Percentiles rank a stretch among this genome's conserved stretches.
Evolutionary conservation across 2,329 filamentous ascomycete genomes (phyloP).

Genomic region (Monosporascus sp.): DNA sequence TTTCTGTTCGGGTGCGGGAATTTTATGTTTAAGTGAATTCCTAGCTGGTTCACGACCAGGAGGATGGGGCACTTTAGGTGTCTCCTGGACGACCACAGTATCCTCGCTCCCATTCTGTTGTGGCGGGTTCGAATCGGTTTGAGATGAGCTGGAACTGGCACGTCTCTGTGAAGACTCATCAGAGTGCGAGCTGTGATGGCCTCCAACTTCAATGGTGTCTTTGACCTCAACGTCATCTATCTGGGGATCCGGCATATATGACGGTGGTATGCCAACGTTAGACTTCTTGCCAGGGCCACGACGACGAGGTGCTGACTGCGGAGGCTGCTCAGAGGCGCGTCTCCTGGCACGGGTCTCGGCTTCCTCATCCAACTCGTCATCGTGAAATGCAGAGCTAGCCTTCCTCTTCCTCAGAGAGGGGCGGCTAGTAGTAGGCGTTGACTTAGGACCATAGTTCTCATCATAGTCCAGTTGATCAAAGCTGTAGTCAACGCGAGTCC

Average conservation of each 20-base stretch:
- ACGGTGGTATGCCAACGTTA: conserved; percentile 23
- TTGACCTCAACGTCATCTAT: conserved; percentile 45
- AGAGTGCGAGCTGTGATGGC: conserved; percentile 30
- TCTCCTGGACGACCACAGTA: background rate
- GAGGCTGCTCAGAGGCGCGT: conserved; percentile 26
- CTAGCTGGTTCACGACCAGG: background rate
- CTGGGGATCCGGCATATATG: conserved; percentile 18
- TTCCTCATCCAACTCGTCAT: conserved; percentile 21
- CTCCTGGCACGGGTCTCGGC: conserved; percentile 19
- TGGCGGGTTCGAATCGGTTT: conserved; percentile 14
- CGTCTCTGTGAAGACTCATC: conserved; percentile 28
- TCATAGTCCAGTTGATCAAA: conserved; percentile 48
- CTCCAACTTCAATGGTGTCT: conserved; percentile 54
- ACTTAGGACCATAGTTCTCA: conserved; percentile 17
- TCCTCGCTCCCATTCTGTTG: conserved; percentile 1
- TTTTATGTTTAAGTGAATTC: background rate
- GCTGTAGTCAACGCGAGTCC: conserved; percentile 53
- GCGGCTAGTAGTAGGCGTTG: conserved; percentile 19
- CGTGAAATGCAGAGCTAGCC: conserved; percentile 18
- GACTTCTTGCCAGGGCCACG: conserved; percentile 20
- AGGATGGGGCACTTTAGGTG: background rate
- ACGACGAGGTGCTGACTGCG: conserved; percentile 17
- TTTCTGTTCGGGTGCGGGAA: background rate
- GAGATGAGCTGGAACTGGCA: conserved; percentile 22
- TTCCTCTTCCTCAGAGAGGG: conserved; percentile 24